Base-by-base conservation (phyloP, 371 early-diverging fungal genomes). In the Rhizopus delemar region DNA sequence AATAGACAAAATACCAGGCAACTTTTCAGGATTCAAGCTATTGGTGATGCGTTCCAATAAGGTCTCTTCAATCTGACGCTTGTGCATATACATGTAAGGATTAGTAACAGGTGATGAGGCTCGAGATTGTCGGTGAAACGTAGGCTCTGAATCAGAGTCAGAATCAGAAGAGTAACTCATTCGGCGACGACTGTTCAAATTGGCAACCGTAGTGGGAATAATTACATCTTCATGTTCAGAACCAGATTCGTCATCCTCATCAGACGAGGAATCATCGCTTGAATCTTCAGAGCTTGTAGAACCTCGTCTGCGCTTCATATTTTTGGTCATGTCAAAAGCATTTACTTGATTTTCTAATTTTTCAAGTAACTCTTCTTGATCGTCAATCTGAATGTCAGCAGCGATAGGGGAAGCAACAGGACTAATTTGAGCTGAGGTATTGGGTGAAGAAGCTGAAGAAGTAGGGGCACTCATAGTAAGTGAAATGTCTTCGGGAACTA, bases 1-100 rank as follows among this genome's bases (percentile, higher is more conserved):
- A 48, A 80, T 80, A 41, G 80, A 61, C 16, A 80, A 50, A 39
- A 80, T 80, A 39, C 80, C 75, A 53, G 80, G 80, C 15, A 80
- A 31, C 35, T 74, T 76, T 15, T 80, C 80, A 6, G 73, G 68
- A 32, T 72, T 59, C 28, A 80, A 49, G 5, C 71, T 68, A 22
- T 80, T 64, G 9, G 77, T 76, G 57, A 80, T 80, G 48, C 74
- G 73, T 54, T 70, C 67, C 39, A 80, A 53, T 34, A 76, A 34
- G 0, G 75, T 68, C 46, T 80, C 80, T 63, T 80, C 80, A 3
- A 78, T 69, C 56, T 78, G 75, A 50, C 78, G 75, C 48, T 78
- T 78, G 46, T 72, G 78, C 71, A 75, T 73, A 46, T 71, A 73
- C 16, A 65, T 60, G 59, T 73, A 76, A 4, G 65, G 16, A 39